phyloP scores from a whole-genome alignment of 805 yeast species.

The Tetrapisispora fleetii region DNA sequence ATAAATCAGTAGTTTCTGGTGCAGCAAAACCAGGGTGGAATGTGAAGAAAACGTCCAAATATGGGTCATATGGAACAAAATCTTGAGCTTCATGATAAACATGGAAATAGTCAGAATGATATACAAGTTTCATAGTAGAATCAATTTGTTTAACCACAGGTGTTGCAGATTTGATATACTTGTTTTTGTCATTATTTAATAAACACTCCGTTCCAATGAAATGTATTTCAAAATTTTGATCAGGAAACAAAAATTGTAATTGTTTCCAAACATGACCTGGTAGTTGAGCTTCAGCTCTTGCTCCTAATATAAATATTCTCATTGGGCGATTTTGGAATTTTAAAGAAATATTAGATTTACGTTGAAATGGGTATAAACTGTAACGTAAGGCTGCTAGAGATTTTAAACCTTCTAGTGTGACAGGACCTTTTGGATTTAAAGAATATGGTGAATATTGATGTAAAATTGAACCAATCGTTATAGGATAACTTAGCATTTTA shows the following conservation, averaged over 20 bases:
- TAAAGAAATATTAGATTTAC: constrained; percentile 27
- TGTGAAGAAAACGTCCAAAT: constrained; percentile 80
- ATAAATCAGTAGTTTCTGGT: constrained; percentile 64
- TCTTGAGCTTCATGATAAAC: constrained; percentile 86
- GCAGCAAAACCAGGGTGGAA: constrained; percentile 94
- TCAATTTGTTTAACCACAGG: constrained; percentile 70
- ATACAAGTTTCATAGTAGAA: constrained; percentile 59
- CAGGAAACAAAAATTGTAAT: constrained; percentile 75
- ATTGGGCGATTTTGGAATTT: constrained; percentile 76
- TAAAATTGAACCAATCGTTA: constrained; percentile 74
- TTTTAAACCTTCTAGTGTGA: constrained; percentile 86
- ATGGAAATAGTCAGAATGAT: constrained; percentile 88
- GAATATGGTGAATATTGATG: constrained; percentile 82
- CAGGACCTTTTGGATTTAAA: constrained; percentile 73
- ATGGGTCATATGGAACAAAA: constrained; percentile 96
- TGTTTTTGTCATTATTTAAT: constrained; percentile 60
- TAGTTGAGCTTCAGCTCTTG: constrained; percentile 85
- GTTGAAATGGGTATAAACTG: constrained; percentile 59
- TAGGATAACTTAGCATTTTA: constrained; percentile 86
- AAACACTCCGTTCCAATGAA: constrained; percentile 90
- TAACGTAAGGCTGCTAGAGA: constrained; percentile 88
- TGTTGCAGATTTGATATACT: constrained; percentile 46
- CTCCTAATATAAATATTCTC: constrained; percentile 81
- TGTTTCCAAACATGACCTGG: constrained; percentile 97
- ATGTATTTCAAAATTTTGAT: constrained; percentile 71